A percentile compares a stretch with the other conserved stretches of the same genome.
phyloP scores from a whole-genome alignment of 805 yeast genomes.

The Candida qinlingensis region DNA sequence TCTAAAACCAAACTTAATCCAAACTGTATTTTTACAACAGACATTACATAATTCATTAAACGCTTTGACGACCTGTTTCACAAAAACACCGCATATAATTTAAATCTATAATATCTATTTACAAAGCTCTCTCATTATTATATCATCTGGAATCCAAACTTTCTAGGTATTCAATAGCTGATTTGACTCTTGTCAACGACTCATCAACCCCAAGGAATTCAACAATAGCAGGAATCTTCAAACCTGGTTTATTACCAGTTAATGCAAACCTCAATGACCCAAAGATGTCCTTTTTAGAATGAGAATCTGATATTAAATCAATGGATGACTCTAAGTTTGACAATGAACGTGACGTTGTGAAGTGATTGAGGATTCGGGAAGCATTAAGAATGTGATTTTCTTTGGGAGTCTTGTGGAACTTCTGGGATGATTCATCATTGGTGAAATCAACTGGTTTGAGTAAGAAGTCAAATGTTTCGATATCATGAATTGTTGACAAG shows the following conservation, averaged over 20 bases:
- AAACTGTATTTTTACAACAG: too few species aligned
- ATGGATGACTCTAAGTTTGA: constrained; percentile 7
- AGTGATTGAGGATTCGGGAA: constrained; percentile 8
- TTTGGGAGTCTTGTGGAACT: constrained; percentile 25
- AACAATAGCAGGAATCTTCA: constrained; percentile 54
- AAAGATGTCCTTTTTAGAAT: constrained; percentile 39
- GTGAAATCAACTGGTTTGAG: constrained; percentile 29
- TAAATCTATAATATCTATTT: too few species aligned
- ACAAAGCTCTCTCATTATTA: not conserved
- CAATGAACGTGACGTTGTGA: constrained; percentile 6
- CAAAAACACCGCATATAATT: too few species aligned
- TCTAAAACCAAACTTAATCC: too few species aligned
- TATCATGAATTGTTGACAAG: constrained; percentile 49
- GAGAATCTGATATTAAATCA: constrained; percentile 16
- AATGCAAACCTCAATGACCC: constrained; percentile 61
- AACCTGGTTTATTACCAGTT: constrained; percentile 66
- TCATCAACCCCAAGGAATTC: constrained; percentile 47
- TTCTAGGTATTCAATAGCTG: constrained; percentile 13
- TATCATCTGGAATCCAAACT: not conserved
- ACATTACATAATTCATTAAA: too few species aligned
- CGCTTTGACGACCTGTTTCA: too few species aligned
- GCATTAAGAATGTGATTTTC: constrained; percentile 8
- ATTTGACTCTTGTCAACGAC: constrained; percentile 22
- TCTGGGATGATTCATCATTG: constrained; percentile 23
- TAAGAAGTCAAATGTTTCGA: constrained; percentile 45